phyloP scores from a whole-genome alignment of 139 green algal genomes.

The Desmodesmus armatus region DNA sequence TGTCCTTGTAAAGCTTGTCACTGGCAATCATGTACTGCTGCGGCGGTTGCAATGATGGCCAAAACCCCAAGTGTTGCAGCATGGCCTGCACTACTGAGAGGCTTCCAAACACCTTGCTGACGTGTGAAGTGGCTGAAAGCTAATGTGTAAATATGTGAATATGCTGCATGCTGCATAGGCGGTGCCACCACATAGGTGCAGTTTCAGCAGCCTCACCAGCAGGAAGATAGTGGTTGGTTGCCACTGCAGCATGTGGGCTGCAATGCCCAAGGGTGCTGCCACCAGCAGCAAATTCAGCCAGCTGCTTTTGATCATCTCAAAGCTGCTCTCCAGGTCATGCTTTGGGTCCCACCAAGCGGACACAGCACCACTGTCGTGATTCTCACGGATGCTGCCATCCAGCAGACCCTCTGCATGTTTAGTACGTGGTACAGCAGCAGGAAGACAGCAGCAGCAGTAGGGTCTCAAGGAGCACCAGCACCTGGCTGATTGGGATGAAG shows the following conservation, averaged over 20 bases:
- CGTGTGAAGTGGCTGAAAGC: too few species aligned
- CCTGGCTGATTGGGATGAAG: too few species aligned
- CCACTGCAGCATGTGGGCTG: conserved; percentile 27
- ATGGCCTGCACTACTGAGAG: too few species aligned
- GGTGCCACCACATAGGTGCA: background rate
- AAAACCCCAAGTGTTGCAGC: too few species aligned
- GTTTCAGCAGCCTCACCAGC: conserved; percentile 8
- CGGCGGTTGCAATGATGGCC: too few species aligned
- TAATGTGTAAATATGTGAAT: background rate
- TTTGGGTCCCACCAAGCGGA: conserved; percentile 24
- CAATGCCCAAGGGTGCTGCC: background rate
- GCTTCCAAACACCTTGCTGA: too few species aligned
- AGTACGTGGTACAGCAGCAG: too few species aligned
- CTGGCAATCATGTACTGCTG: too few species aligned
- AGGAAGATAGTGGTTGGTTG: conserved; percentile 27
- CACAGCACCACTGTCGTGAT: background rate
- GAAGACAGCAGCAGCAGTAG: conserved; percentile 1
- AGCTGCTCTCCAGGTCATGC: background rate
- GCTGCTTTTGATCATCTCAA: conserved; percentile 26
- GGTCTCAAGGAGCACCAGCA: background rate
- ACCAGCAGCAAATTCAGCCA: conserved; percentile 36
- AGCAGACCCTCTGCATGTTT: conserved; percentile 6
- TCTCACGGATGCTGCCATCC: background rate
- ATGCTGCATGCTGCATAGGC: background rate
- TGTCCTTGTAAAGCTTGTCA: too few species aligned